These are phyloP conservation scores for Boletus rubroflammeus DNA, from an alignment of 768 basidiomycete genomes.

Conservation along the genomic window DNA sequence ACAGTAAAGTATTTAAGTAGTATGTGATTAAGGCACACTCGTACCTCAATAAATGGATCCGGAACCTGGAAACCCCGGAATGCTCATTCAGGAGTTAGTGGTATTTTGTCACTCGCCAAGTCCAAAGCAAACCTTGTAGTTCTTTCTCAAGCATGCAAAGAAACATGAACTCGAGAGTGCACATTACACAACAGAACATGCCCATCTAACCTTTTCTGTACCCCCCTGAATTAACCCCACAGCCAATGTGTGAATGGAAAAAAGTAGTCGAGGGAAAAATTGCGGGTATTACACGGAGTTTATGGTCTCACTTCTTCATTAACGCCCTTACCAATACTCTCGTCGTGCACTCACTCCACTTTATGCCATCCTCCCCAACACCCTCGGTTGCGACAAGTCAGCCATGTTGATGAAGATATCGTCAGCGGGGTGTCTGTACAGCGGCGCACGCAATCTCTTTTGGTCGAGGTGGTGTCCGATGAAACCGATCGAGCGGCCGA, in stretches of 20 bases:
- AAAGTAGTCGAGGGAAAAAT: background rate
- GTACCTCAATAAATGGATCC: no score
- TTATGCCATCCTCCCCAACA: constrained; percentile 47
- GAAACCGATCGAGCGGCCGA: constrained; percentile 97
- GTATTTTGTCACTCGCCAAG: no score
- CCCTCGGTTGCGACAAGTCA: constrained; percentile 77
- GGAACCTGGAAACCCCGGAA: no score
- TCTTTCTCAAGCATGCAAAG: no score
- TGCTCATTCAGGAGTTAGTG: no score
- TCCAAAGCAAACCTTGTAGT: no score
- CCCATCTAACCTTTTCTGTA: background rate
- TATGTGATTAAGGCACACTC: no score
- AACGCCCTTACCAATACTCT: background rate
- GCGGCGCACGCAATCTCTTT: constrained; percentile 86
- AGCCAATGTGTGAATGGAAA: background rate
- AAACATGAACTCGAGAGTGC: background rate
- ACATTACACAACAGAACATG: background rate
- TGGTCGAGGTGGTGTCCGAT: constrained; percentile 96
- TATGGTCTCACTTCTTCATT: constrained; percentile 8
- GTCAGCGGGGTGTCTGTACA: constrained; percentile 94
- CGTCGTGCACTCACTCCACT: background rate
- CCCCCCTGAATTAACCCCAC: background rate
- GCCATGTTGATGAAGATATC: constrained; percentile 97
- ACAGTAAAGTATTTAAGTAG: no score
- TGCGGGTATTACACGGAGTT: constrained; percentile 18